These are phyloP conservation scores for Coriolopsis trogii DNA, from an alignment of 1,284 basidiomycete species.

Conservation along the genomic window DNA sequence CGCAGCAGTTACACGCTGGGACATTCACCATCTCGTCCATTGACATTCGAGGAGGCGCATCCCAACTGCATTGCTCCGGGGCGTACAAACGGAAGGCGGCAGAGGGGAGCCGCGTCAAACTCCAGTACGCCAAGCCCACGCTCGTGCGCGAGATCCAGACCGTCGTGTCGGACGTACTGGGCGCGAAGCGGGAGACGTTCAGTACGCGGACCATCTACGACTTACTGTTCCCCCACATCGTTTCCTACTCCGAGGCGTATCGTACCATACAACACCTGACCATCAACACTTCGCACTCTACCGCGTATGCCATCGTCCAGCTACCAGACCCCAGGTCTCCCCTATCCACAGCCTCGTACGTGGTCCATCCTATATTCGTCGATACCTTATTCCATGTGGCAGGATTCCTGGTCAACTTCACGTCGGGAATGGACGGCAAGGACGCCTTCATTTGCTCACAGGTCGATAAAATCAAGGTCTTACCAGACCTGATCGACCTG, in stretches of 20 bases:
- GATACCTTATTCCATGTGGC: slow-evolving; percentile 70
- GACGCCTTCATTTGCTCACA: slow-evolving; percentile 67
- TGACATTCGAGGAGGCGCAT: slow-evolving; percentile 6
- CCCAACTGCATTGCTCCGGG: slow-evolving; percentile 50
- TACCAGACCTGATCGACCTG: slow-evolving; percentile 45
- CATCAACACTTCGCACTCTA: slow-evolving; percentile 50
- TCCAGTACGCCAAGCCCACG: slow-evolving; percentile 40
- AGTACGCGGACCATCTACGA: slow-evolving; percentile 62
- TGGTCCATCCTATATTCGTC: slow-evolving; percentile 59
- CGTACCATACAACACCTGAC: slow-evolving; percentile 58
- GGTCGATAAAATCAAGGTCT: slow-evolving; percentile 49
- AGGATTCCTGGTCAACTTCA: slow-evolving; percentile 69
- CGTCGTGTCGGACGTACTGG: slow-evolving; percentile 32
- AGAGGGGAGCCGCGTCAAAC: slow-evolving; percentile 40
- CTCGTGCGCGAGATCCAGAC: slow-evolving; percentile 39
- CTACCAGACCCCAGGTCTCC: slow-evolving; percentile 36
- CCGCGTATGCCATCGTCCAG: slow-evolving; percentile 52
- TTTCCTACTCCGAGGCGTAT: slow-evolving; percentile 63
- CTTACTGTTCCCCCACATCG: slow-evolving; percentile 67
- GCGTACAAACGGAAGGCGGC: slow-evolving; percentile 37
- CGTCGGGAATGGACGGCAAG: slow-evolving; percentile 39
- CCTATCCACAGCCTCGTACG: slow-evolving; percentile 37
- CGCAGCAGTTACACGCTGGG: slow-evolving; percentile 34
- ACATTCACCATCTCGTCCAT: slow-evolving; percentile 50
- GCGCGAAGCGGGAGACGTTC: slow-evolving; percentile 47